These are phyloP conservation scores for Pseudogymnoascus sp. DNA, from an alignment of 2,329 filamentous ascomycete genomes.

Conservation along the genomic window DNA sequence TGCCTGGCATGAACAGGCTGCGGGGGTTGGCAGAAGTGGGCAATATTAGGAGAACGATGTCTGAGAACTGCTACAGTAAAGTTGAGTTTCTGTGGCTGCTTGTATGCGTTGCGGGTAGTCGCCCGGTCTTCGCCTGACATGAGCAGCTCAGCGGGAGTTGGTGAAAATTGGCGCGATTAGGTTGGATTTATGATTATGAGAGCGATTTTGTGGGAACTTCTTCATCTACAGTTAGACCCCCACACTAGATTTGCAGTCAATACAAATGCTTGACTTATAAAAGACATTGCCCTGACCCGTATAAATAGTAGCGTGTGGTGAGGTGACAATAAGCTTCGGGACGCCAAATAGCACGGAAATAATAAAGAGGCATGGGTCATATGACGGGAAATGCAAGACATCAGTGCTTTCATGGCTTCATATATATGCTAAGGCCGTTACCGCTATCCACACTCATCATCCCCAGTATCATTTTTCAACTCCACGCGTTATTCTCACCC, in stretches of 20 bases:
- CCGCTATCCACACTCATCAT: not conserved
- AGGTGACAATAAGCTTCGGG: not conserved
- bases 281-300: not conserved
- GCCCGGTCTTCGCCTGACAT: not conserved
- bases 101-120: not conserved
- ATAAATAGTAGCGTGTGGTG: not conserved
- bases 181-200: not conserved
- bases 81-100: not conserved
- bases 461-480: not conserved
- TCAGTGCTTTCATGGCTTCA: not conserved
- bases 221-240: not conserved
- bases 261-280: not conserved
- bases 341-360: not conserved
- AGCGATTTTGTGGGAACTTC: not conserved
- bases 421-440: constrained; percentile 3
- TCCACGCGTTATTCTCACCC: not conserved
- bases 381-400: not conserved
- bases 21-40: not conserved
- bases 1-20: not conserved
- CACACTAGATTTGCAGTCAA: not conserved
- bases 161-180: not conserved
- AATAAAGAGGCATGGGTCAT: not conserved
- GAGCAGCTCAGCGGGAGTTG: not conserved
- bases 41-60: not conserved
- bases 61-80: not conserved